These are phyloP conservation scores for Rutstroemia sp. DNA, from an alignment of 2,329 filamentous ascomycete species.

Conservation along the genomic window DNA sequence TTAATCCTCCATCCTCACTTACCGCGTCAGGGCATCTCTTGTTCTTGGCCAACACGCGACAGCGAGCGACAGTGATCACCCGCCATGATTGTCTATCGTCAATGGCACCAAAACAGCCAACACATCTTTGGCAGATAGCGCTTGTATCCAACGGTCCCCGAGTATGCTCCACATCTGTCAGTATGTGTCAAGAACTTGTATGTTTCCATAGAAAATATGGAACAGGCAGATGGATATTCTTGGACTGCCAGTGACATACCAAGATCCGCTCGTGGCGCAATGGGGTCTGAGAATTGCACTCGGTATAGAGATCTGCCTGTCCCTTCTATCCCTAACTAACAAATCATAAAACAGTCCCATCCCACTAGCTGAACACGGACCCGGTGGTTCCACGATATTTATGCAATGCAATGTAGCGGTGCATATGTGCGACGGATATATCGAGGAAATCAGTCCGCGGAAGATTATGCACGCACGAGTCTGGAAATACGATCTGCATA, in stretches of 20 bases:
- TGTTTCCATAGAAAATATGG: neutral
- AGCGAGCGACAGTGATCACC: neutral
- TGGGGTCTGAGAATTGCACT: conserved; percentile 20
- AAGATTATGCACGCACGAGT: conserved; percentile 32
- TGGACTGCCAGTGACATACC: conserved; percentile 15
- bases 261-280: conserved; percentile 17
- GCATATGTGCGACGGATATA: conserved; percentile 32
- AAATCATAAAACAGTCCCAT: conserved; percentile 23
- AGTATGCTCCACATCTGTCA: conserved; percentile 7
- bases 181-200: conserved; percentile 5
- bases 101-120: conserved; percentile 5
- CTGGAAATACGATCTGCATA: conserved; percentile 29
- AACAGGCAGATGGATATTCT: conserved; percentile 2
- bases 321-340: neutral
- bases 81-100: neutral
- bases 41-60: neutral
- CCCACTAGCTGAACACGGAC: conserved; percentile 35
- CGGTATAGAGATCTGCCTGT: conserved; percentile 5
- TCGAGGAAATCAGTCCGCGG: conserved; percentile 30
- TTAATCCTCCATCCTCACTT: no score
- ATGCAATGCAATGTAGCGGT: conserved; percentile 35
- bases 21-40: no score
- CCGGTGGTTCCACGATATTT: conserved; percentile 42
- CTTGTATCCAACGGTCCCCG: conserved; percentile 14
- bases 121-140: conserved; percentile 19